These are phyloP conservation scores for Hysterium pulicare DNA, from an alignment of 2,329 filamentous ascomycete species.

Conservation along the genomic window DNA sequence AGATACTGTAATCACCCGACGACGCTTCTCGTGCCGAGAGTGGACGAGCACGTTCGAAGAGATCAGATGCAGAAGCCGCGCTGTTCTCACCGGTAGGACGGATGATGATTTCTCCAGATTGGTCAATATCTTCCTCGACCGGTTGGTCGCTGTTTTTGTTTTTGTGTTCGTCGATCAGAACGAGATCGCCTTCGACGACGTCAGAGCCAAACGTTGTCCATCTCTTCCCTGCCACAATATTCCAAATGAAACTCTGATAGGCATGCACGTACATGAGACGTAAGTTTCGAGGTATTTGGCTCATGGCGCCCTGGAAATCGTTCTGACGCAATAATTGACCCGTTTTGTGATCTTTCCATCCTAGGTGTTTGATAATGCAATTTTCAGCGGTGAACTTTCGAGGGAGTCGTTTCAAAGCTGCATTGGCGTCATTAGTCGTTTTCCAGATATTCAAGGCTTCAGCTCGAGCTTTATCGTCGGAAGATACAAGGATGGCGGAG, in stretches of 20 bases:
- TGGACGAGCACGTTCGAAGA: conserved; percentile 66
- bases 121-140: conserved; percentile 43
- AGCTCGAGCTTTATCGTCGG: conserved; percentile 77
- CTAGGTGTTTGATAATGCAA: conserved; percentile 74
- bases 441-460: conserved; percentile 74
- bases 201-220: conserved; percentile 70
- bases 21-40: conserved; percentile 74
- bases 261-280: conserved; percentile 95
- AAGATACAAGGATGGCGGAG: conserved; percentile 52
- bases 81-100: conserved; percentile 57
- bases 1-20: conserved; percentile 74
- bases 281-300: conserved; percentile 75
- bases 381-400: conserved; percentile 77
- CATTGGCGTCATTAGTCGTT: conserved; percentile 55
- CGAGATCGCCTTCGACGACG: conserved; percentile 81
- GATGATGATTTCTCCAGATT: conserved; percentile 65
- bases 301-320: conserved; percentile 79
- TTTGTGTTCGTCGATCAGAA: conserved; percentile 62
- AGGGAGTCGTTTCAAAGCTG: conserved; percentile 68
- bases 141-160: conserved; percentile 40
- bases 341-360: conserved; percentile 40
- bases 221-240: conserved; percentile 74
- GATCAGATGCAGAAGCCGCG: conserved; percentile 51
- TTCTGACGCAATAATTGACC: conserved; percentile 50
- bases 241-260: conserved; percentile 95